Base-by-base conservation (phyloP, 2,329 filamentous ascomycete species). In the Monosporascus sp. region DNA sequence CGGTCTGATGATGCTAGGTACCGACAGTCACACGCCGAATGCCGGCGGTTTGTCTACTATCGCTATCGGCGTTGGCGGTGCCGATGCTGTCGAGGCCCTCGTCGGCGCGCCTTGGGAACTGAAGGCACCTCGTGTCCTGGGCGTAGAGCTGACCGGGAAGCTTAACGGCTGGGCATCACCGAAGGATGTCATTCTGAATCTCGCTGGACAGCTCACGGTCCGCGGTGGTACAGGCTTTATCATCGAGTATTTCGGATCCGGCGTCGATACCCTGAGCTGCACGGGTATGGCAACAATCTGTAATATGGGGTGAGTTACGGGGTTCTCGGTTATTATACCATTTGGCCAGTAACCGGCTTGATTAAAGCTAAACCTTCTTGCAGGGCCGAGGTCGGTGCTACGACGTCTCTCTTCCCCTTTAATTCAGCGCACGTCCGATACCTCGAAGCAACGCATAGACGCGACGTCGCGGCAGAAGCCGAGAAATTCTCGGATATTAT, bases 61-160 rank as follows among this genome's bases (percentile, higher is more conserved):
- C 65, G 94, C 94, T 8, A 97, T 99, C 69, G 94, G 94, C 70
- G 94, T 99, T 37, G 94, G 94, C 67, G 94, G 94, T 66, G 94
- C 94, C 24, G 94, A 99, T 74, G 94, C 94, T 24, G 94, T 99
- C 2, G 94, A 99, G 74, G 94, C 93, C 7, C 82, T 99, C 41
- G 94, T 97, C 2, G 92, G 96, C 67, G 91, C 92, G 8, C 94
- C 94, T 0, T 99, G 94, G 94, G 94, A 99, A 74, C 77, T 99
- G 55, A 97, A 96, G 78, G 94, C 94, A 5, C 94, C 94, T 17
- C 91, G 90, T 71, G 80, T 99, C 49, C 75, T 97, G 14, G 92
- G 92, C 65, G 91, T 97, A 9, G 83, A 86, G 66, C 79, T 97
- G 43, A 87, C 87, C 55, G 94, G 94, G 62, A 76, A 89, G 73